phyloP scores from a whole-genome alignment of 345 rosid genomes.

The Cardamine occulta region DNA sequence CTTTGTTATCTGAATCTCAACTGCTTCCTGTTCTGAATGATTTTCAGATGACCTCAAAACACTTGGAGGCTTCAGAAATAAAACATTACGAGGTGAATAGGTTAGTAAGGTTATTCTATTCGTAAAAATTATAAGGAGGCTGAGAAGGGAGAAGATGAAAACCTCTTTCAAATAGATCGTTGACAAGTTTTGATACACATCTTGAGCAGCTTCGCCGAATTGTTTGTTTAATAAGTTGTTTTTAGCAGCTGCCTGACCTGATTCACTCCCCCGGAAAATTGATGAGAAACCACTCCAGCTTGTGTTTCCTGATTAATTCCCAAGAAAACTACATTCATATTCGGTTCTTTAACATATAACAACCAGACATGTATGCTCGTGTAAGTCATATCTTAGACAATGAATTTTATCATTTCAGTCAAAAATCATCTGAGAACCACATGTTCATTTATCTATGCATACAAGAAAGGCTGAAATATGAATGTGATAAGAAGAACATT shows the following conservation, averaged over 20 bases:
- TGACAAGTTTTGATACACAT: slow-evolving; percentile 57
- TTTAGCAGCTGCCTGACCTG: slow-evolving; percentile 54
- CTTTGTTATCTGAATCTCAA: slow-evolving; percentile 79
- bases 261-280: slow-evolving; percentile 73
- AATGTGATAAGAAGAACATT: slow-evolving; percentile 30
- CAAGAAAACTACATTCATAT: slow-evolving; percentile 9
- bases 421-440: neutral
- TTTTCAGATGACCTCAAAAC: slow-evolving; percentile 73
- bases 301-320: slow-evolving; percentile 47
- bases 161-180: slow-evolving; percentile 86
- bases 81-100: slow-evolving; percentile 7
- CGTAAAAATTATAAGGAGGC: neutral
- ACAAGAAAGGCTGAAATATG: neutral
- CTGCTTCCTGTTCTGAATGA: slow-evolving; percentile 71
- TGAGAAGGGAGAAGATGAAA: slow-evolving; percentile 17
- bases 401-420: slow-evolving; percentile 6
- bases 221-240: slow-evolving; percentile 54
- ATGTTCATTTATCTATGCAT: neutral
- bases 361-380: slow-evolving; percentile 14
- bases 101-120: neutral
- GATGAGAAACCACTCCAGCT: slow-evolving; percentile 88
- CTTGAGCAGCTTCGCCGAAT: slow-evolving; percentile 52
- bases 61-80: slow-evolving; percentile 68
- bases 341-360: slow-evolving; percentile 9
- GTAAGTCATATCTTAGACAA: neutral